Conservation (phyloP, 2,329 filamentous ascomycete genomes). For the Calonectria pauciramosa region DNA sequence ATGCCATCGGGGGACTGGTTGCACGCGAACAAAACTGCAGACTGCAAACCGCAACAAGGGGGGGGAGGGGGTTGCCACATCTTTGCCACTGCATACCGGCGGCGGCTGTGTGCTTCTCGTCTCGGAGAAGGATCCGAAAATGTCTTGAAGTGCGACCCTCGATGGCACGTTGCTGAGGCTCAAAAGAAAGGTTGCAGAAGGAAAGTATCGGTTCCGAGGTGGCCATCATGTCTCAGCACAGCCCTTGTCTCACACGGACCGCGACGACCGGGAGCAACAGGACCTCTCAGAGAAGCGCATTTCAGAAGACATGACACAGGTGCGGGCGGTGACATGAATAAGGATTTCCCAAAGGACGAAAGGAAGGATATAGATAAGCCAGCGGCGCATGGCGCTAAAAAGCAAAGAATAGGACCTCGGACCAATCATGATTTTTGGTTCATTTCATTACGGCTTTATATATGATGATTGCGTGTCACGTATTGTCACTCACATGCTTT, state of each 20-base stretch:
- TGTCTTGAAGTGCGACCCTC: conserved; percentile 1
- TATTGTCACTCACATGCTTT: neutral
- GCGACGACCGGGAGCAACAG: neutral
- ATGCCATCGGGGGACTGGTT: neutral
- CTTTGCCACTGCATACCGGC: neutral
- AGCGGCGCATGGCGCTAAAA: neutral
- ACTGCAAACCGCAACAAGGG: neutral
- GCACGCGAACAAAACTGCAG: neutral
- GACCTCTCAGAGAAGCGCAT: neutral
- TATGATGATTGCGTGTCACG: neutral
- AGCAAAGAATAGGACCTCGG: neutral
- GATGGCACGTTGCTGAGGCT: conserved; percentile 20
- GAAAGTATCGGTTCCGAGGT: neutral
- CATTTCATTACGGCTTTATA: neutral
- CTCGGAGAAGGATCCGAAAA: conserved; percentile 11
- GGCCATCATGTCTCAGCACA: conserved; percentile 14
- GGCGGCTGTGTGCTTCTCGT: neutral
- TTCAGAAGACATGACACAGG: neutral
- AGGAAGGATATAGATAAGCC: neutral
- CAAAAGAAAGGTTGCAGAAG: conserved; percentile 12
- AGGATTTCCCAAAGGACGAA: neutral
- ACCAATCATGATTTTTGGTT: neutral
- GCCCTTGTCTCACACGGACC: conserved; percentile 19
- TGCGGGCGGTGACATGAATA: neutral
- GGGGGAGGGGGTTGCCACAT: neutral